Evolutionary conservation across 768 basidiomycete genomes (phyloP).

Genomic region (Amanita phalloides): DNA sequence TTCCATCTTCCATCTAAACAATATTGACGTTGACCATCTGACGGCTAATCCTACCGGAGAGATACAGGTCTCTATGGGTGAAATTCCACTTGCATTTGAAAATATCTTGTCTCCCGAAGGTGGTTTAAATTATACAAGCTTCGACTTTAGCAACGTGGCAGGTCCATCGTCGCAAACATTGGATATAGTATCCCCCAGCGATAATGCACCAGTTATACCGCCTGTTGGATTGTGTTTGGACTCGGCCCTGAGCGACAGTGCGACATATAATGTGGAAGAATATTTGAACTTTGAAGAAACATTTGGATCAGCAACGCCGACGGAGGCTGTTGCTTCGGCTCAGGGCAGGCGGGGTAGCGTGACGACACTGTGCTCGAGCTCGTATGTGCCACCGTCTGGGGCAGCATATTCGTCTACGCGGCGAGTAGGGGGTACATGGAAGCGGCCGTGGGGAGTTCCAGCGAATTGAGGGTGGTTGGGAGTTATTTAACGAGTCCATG

Average conservation of each 20-base stretch:
- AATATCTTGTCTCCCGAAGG: constrained; percentile 8
- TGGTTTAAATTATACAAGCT: constrained; percentile 13
- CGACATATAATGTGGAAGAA: constrained; percentile 19
- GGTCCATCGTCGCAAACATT: constrained; percentile 7
- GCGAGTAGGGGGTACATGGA: constrained; percentile 47
- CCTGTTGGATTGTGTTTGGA: neutral
- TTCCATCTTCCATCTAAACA: constrained; percentile 23
- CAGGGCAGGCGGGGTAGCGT: constrained; percentile 11
- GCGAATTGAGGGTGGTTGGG: constrained; percentile 7
- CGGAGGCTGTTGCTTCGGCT: constrained; percentile 7
- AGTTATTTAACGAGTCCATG: neutral
- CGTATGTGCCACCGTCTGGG: constrained; percentile 47
- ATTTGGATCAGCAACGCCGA: neutral
- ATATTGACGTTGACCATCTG: constrained; percentile 20
- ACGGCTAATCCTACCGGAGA: constrained; percentile 23
- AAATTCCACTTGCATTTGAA: constrained; percentile 8
- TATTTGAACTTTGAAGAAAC: constrained; percentile 25
- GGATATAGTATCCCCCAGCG: constrained; percentile 6
- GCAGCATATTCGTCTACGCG: constrained; percentile 37
- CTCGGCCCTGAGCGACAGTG: constrained; percentile 8
- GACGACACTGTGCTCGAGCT: constrained; percentile 9
- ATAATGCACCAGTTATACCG: constrained; percentile 12
- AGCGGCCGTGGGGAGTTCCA: constrained; percentile 17
- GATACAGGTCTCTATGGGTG: constrained; percentile 25
- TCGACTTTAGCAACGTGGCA: constrained; percentile 7